These are phyloP conservation scores for Venustampulla echinocandica DNA, from an alignment of 495 filamentous ascomycete genomes.

Conservation along the genomic window DNA sequence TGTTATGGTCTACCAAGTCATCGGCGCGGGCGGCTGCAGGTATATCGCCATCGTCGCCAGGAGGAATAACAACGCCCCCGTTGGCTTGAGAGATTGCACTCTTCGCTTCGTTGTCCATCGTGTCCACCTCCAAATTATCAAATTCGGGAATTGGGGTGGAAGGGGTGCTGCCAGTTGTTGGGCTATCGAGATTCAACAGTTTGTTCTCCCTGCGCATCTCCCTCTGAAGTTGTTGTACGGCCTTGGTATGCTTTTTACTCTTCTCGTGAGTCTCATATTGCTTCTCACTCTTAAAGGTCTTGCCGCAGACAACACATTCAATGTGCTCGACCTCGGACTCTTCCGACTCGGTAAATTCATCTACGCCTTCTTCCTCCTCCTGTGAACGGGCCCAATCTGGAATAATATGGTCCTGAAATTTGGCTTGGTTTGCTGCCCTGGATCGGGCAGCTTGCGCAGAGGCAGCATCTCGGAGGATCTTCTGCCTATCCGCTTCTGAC, in stretches of 20 bases:
- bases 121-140: background rate
- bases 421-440: constrained; percentile 53
- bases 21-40: background rate
- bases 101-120: background rate
- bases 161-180: background rate
- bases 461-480: constrained; percentile 65
- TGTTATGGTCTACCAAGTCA: background rate
- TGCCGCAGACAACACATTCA: constrained; percentile 87
- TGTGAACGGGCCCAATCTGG: constrained; percentile 69
- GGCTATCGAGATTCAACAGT: constrained; percentile 42
- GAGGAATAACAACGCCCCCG: background rate
- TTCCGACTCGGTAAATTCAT: constrained; percentile 38
- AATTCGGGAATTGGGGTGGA: constrained; percentile 4
- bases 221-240: constrained; percentile 64
- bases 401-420: constrained; percentile 46
- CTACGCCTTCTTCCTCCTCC: constrained; percentile 10
- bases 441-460: constrained; percentile 78
- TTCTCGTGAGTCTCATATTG: constrained; percentile 91
- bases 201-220: constrained; percentile 77
- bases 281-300: constrained; percentile 87
- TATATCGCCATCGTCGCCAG: no score
- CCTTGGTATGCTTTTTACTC: constrained; percentile 91
- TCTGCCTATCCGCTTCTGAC: constrained; percentile 72
- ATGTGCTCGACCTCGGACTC: constrained; percentile 51
- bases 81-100: background rate